Base-by-base conservation (phyloP, 108 stramenopile species). In the Fragilaria crotonensis region DNA sequence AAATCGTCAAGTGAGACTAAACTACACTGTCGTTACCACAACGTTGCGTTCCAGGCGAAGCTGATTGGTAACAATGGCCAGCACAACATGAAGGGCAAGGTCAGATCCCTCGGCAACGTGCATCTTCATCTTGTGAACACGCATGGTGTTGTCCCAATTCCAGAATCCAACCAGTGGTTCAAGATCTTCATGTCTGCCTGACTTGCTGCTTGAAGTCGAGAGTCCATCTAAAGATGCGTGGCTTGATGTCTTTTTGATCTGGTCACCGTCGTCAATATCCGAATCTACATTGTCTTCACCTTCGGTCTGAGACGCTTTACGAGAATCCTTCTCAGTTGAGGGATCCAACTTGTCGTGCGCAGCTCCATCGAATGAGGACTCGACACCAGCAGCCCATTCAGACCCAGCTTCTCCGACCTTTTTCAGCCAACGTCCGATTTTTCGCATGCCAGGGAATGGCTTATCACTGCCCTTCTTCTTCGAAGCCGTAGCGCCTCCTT, bases 71-170 rank as follows among this genome's bases (percentile, higher is more conserved):
- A 79, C 48, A 36, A 79, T 74, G 0, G 78, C 63, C 32, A 79
- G 22, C 32, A 79, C 66, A 26, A 74, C 69, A 46, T 79, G 78
- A 17, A 79, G 49, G 0, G 72, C 72, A 4, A 79, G 64, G 58
- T 79, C 78, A 0, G 78, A 61, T 22, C 67, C 48, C 32, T 70
- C 59, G 28, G 78, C 78, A 31, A 79, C 36, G 52, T 79, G 78
- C 62, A 79, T 48, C 26, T 70, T 59, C 58, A 79, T 68, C 44
- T 74, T 70, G 49, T 79, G 73, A 19, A 66, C 52, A 7, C 41
- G 53, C 11, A 58, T 56, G 9, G 69, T 58, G 45, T 79, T 57
- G 48, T 74, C 73, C 78, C 78, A 79, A 1, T 26, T 29, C 69
- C 72, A 79, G 33, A 70, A 79, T n/a, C 60, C 64, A 41, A 74